Conservation (phyloP, 768 basidiomycete species). For the Lactifluus subvellereus region DNA sequence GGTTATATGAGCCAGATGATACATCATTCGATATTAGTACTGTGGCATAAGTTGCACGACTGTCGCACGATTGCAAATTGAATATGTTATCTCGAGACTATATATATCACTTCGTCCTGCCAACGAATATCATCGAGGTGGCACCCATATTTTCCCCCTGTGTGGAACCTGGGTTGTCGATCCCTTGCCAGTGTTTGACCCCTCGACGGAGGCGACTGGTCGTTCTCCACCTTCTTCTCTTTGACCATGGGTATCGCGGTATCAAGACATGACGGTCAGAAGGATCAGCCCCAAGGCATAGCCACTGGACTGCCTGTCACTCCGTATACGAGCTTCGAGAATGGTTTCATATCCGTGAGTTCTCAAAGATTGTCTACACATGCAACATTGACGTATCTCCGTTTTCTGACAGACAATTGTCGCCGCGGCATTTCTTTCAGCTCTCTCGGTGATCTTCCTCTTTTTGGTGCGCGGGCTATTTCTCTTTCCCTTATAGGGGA, state of each 20-base stretch:
- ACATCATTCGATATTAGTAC: too few species aligned
- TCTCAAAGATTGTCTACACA: background rate
- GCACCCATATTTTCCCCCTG: background rate
- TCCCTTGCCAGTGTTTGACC: too few species aligned
- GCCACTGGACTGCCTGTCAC: background rate
- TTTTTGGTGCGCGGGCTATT: constrained; percentile 21
- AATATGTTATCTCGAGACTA: background rate
- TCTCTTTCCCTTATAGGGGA: too few species aligned
- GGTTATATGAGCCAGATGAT: too few species aligned
- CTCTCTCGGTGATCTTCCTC: constrained; percentile 27
- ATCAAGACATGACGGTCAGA: background rate
- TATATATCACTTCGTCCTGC: background rate
- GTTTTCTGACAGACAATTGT: constrained; percentile 26
- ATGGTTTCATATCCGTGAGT: constrained; percentile 17
- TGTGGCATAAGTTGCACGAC: too few species aligned
- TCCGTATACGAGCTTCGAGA: background rate
- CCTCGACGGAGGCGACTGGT: background rate
- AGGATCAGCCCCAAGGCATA: background rate
- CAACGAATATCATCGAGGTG: background rate
- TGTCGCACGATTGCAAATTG: too few species aligned
- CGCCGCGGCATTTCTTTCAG: constrained; percentile 28
- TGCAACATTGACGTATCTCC: background rate
- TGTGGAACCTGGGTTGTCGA: background rate
- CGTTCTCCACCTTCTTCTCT: background rate
- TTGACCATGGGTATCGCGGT: background rate